Percentiles rank a stretch among this genome's conserved stretches.
Evolutionary conservation across 768 basidiomycete genomes (phyloP).

Genomic region (Macrocybe gigantea): DNA sequence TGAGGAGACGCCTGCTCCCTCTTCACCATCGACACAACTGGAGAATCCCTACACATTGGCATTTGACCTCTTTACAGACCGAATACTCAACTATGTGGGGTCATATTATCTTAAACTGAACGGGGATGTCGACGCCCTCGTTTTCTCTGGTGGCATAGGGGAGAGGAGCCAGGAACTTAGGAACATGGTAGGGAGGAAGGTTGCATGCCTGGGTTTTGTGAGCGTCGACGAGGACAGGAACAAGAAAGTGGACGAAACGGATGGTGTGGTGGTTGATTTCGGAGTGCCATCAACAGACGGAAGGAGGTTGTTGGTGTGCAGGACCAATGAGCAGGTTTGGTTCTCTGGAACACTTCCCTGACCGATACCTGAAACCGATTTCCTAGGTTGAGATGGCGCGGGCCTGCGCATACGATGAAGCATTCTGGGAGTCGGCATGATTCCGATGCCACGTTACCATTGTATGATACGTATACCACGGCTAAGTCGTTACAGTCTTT

Average conservation of each 20-base stretch:
- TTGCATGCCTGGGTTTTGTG: slow-evolving; percentile 59
- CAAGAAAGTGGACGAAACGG: slow-evolving; percentile 22
- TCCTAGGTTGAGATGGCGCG: slow-evolving; percentile 35
- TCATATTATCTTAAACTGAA: slow-evolving; percentile 71
- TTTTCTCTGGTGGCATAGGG: slow-evolving; percentile 87
- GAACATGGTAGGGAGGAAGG: slow-evolving; percentile 43
- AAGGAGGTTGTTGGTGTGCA: slow-evolving; percentile 48
- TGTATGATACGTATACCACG: too few relatives aligned
- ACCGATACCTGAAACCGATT: background rate
- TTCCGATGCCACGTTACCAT: background rate
- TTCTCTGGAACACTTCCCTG: background rate
- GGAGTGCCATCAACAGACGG: slow-evolving; percentile 19
- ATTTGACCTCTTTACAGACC: slow-evolving; percentile 74
- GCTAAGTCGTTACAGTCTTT: too few relatives aligned
- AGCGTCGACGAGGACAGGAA: slow-evolving; percentile 45
- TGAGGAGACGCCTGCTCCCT: too few relatives aligned
- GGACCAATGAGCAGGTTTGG: slow-evolving; percentile 60
- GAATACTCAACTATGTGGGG: slow-evolving; percentile 67
- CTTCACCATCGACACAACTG: slow-evolving; percentile 13
- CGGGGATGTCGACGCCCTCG: slow-evolving; percentile 66
- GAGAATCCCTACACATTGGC: slow-evolving; percentile 49
- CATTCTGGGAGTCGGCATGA: slow-evolving; percentile 15
- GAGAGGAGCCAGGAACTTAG: slow-evolving; percentile 66
- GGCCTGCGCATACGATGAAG: slow-evolving; percentile 24
- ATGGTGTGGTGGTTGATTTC: slow-evolving; percentile 44